phyloP scores from a whole-genome alignment of 1,139 yeast species.

The Geotrichum bryndzae region DNA sequence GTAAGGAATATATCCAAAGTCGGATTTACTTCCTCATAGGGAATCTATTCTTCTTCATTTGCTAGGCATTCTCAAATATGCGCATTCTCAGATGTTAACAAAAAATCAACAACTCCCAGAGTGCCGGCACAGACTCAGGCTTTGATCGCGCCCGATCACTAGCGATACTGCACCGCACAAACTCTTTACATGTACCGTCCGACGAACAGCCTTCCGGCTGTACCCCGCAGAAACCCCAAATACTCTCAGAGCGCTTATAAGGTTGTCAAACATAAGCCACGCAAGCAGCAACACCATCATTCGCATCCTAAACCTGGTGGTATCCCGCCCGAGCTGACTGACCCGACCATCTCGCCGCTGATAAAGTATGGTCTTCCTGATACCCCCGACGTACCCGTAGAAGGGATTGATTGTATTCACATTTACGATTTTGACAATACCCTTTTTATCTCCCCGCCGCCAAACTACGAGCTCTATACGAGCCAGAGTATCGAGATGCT shows the following conservation, averaged over 20 bases:
- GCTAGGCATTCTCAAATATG: too few relatives aligned
- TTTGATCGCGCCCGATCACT: not conserved
- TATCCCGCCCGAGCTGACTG: not conserved
- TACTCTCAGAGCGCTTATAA: not conserved
- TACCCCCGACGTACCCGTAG: not conserved
- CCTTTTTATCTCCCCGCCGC: slow-evolving; percentile 41
- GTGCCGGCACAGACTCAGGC: not conserved
- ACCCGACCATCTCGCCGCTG: not conserved
- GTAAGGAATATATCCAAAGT: too few relatives aligned
- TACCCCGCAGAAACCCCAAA: not conserved
- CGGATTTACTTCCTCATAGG: too few relatives aligned
- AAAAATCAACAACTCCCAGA: not conserved
- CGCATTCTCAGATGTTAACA: too few relatives aligned
- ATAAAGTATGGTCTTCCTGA: not conserved
- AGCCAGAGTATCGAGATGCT: slow-evolving; percentile 30
- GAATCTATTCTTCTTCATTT: too few relatives aligned
- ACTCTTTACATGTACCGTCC: not conserved
- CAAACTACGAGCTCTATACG: slow-evolving; percentile 38
- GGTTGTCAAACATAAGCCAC: not conserved
- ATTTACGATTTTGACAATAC: slow-evolving; percentile 48
- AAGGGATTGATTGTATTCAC: slow-evolving; percentile 45
- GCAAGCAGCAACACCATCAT: not conserved
- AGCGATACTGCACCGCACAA: not conserved
- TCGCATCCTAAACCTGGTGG: not conserved
- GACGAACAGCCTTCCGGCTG: not conserved